These are phyloP conservation scores for Phialocephala subalpina DNA, from an alignment of 2,329 filamentous ascomycete species.

Conservation along the genomic window DNA sequence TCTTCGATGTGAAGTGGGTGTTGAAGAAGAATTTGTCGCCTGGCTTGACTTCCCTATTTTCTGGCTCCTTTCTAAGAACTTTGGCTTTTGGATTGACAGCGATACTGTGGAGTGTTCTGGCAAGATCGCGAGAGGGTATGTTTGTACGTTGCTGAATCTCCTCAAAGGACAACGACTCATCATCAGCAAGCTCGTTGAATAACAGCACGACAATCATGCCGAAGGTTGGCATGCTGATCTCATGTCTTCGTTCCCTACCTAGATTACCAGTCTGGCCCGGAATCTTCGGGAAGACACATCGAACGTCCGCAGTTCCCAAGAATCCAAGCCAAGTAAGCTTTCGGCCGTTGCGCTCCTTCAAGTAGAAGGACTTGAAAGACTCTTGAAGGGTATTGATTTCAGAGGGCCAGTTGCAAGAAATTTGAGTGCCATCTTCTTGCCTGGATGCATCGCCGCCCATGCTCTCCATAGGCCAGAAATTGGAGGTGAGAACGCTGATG, in stretches of 20 bases:
- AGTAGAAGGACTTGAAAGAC: constrained; percentile 90
- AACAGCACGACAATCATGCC: constrained; percentile 89
- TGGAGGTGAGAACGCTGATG: constrained; percentile 88
- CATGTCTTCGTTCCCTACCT: constrained; percentile 77
- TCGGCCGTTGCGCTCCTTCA: constrained; percentile 85
- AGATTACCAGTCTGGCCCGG: constrained; percentile 73
- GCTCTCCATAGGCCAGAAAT: constrained; percentile 93
- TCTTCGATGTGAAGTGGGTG: constrained; percentile 79
- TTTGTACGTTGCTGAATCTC: constrained; percentile 86
- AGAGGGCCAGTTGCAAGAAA: constrained; percentile 75
- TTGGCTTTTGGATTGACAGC: constrained; percentile 85
- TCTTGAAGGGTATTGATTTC: constrained; percentile 79
- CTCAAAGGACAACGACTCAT: constrained; percentile 64
- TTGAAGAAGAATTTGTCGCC: constrained; percentile 87
- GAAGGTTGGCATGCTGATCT: constrained; percentile 91
- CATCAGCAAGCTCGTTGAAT: constrained; percentile 79
- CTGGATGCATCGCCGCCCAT: constrained; percentile 70
- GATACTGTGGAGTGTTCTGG: constrained; percentile 81
- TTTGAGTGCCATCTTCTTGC: constrained; percentile 53
- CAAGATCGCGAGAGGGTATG: constrained; percentile 77
- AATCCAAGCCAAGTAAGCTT: constrained; percentile 83
- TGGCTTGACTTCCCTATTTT: constrained; percentile 77
- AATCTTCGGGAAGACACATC: constrained; percentile 77
- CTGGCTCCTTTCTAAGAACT: constrained; percentile 81
- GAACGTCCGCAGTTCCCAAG: constrained; percentile 84